phyloP scores from a whole-genome alignment of 148 eudicot species.

The Chenopodium suecicum region DNA sequence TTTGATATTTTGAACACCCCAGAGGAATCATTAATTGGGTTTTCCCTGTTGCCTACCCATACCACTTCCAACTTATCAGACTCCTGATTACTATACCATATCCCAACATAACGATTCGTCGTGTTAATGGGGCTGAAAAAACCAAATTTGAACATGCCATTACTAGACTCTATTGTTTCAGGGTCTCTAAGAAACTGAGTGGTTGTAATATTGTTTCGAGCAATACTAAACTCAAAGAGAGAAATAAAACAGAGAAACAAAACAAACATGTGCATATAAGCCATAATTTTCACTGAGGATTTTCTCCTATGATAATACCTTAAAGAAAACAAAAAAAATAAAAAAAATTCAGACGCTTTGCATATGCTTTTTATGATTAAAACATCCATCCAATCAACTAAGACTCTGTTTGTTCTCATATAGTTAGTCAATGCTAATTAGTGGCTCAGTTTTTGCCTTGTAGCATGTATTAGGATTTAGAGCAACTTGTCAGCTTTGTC shows the following conservation, averaged over 20 bases:
- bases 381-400: not conserved
- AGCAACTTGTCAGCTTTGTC: not conserved
- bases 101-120: conserved; percentile 38
- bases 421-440: not conserved
- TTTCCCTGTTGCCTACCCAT: conserved; percentile 54
- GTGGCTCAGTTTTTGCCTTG: not conserved
- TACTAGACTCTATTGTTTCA: conserved; percentile 27
- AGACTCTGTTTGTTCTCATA: not conserved
- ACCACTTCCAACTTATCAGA: conserved; percentile 24
- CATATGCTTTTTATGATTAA: not conserved
- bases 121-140: conserved; percentile 42
- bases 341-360: not conserved
- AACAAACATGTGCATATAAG: not conserved
- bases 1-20: conserved; percentile 31
- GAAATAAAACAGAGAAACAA: conserved; percentile 2
- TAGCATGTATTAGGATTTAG: not conserved
- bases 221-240: not conserved
- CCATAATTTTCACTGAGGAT: not conserved
- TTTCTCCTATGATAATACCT: too few relatives aligned
- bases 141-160: conserved; percentile 27
- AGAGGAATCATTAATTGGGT: conserved; percentile 33
- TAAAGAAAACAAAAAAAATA: too few relatives aligned
- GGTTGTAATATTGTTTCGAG: conserved; percentile 2
- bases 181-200: conserved; percentile 21
- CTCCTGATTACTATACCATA: conserved; percentile 28